Base-by-base conservation (phyloP, 1,284 basidiomycete species). In the Trichosporon faecale region DNA sequence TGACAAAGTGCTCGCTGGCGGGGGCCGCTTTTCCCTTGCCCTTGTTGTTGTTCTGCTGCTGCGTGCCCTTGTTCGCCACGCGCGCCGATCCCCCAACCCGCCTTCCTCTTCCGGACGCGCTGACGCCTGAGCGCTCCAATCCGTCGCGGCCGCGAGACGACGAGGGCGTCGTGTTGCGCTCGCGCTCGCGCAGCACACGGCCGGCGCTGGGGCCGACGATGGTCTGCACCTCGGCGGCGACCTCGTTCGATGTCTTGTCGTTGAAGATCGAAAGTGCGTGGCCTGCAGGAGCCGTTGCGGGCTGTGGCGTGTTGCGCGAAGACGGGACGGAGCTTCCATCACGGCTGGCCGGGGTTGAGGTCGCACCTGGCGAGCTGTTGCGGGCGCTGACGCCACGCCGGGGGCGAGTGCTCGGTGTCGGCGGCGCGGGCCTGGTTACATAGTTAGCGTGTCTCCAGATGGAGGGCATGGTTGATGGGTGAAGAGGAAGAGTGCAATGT, bases 1-100 rank as follows among this genome's bases (percentile, higher is more conserved):
- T 98, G 68, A 80, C 77, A 64, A 77, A 72, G 25, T 78, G 75
- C 29, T 61, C 57, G 57, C 29, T 33, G 4, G 31, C 46, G 1
- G 67, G 68, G 16, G 76, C 76, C 3, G 68, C 71, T 66, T 76
- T 77, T 33, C 76, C 74, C 68, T 80, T 79, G 27, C 75, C 75
- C 72, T 79, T 78, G 67, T 25, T 27, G 44, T 35, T 29, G 23
- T 69, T 69, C 67, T 67, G 65, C 29, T 66, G 70, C 12, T 52
- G 63, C 8, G 65, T 57, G 21, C 57, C 64, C 31, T 66, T 65
- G 60, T 61, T 70, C 31, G 60, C 65, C 31, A 69, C 66, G 14
- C 72, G 72, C 3, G 72, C 66, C 35, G 69, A 67, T n/a, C 75
- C 75, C 6, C 79, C 80, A 3, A 82, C 77, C 55, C 77, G 79